phyloP scores from a whole-genome alignment of 2,329 filamentous ascomycete species.

The Ophiostoma montium region DNA sequence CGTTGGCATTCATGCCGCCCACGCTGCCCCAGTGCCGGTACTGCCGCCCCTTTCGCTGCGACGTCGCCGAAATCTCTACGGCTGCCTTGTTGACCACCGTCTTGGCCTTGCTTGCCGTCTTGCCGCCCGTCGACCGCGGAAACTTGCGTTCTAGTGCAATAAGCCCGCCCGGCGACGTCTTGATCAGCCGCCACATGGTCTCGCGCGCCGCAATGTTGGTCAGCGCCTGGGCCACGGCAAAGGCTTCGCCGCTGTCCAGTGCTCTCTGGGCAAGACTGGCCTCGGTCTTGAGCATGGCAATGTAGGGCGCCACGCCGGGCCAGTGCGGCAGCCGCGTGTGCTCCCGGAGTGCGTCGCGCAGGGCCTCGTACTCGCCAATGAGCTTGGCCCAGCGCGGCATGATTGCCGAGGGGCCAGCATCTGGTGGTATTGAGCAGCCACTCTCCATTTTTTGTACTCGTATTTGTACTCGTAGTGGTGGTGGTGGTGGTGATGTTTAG shows the following conservation, averaged over 20 bases:
- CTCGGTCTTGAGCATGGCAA: conserved; percentile 9
- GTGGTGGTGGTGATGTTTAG: too few species aligned
- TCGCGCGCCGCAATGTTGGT: conserved; percentile 13
- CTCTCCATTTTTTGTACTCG: too few species aligned
- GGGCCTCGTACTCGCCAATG: conserved; percentile 10
- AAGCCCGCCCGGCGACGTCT: conserved; percentile 17
- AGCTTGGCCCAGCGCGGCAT: conserved; percentile 8
- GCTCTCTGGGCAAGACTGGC: background rate
- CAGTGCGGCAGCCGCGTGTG: conserved; percentile 7
- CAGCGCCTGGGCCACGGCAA: background rate
- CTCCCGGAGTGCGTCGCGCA: conserved; percentile 7
- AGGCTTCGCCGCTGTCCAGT: background rate
- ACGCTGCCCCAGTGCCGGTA: background rate
- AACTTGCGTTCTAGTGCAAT: conserved; percentile 12
- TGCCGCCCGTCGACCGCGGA: too few species aligned
- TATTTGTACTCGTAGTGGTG: too few species aligned
- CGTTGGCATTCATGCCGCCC: background rate
- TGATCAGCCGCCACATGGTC: conserved; percentile 18
- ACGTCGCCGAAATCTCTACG: background rate
- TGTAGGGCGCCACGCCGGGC: conserved; percentile 11
- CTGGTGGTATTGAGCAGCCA: too few species aligned
- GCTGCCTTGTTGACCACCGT: background rate
- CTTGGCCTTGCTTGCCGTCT: too few species aligned
- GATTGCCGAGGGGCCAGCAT: background rate
- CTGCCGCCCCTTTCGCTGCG: background rate